These are phyloP conservation scores for Cicer pinnatifidum DNA, from an alignment of 306 rosid species.

Conservation along the genomic window DNA sequence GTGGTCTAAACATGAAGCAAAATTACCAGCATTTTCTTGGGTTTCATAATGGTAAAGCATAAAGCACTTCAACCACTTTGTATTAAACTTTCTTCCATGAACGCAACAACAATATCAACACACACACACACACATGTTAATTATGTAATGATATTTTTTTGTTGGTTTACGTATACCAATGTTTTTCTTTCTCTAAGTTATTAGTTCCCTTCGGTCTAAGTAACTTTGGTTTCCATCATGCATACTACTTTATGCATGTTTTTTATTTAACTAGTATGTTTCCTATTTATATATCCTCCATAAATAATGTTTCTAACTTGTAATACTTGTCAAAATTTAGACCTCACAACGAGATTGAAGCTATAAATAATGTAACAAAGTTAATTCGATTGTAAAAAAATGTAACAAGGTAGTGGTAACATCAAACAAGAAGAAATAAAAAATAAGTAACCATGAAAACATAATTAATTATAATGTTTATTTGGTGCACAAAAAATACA, in stretches of 20 bases:
- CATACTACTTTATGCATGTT: background rate
- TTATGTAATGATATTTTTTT: background rate
- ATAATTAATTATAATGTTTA: background rate
- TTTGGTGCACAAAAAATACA: background rate
- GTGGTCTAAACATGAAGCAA: conserved; percentile 43
- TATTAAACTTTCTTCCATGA: conserved; percentile 45
- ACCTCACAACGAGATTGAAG: too few species aligned
- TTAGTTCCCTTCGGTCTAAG: conserved; percentile 48
- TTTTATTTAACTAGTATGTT: conserved; percentile 10
- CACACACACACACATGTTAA: background rate
- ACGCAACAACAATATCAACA: conserved; percentile 45
- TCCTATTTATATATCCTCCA: background rate
- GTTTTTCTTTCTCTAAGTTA: conserved; percentile 42
- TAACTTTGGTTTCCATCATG: conserved; percentile 49
- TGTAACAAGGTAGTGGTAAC: too few species aligned
- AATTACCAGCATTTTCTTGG: conserved; percentile 33
- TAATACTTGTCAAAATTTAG: too few species aligned
- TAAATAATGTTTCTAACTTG: background rate
- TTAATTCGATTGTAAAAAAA: too few species aligned
- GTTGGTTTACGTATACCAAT: background rate
- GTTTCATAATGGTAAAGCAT: conserved; percentile 34
- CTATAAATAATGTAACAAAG: background rate
- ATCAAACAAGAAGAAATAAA: too few species aligned
- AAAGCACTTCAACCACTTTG: conserved; percentile 42
- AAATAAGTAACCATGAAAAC: background rate